These are phyloP conservation scores for Pleurotus salmoneostramineus DNA, from an alignment of 768 basidiomycete genomes.

Conservation along the genomic window DNA sequence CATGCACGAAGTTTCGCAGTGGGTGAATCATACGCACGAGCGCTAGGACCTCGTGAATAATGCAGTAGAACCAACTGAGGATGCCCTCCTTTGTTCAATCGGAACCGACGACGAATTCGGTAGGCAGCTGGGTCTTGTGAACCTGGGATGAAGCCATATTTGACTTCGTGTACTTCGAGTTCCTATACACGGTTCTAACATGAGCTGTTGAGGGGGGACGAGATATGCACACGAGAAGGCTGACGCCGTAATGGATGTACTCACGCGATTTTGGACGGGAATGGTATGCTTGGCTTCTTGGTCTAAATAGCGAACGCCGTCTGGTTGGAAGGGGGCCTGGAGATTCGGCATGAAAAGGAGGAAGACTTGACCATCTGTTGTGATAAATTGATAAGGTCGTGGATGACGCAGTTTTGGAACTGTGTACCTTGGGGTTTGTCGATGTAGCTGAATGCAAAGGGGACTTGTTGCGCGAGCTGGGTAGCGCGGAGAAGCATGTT, in stretches of 20 bases:
- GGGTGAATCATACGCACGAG: slow-evolving; percentile 44
- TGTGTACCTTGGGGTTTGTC: slow-evolving; percentile 71
- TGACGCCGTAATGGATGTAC: slow-evolving; percentile 18
- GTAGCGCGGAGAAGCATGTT: slow-evolving; percentile 61
- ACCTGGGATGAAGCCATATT: slow-evolving; percentile 74
- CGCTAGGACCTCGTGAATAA: slow-evolving; percentile 61
- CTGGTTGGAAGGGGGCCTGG: slow-evolving; percentile 60
- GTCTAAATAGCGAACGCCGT: slow-evolving; percentile 77
- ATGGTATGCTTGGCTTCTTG: slow-evolving; percentile 59
- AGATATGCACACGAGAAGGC: background rate
- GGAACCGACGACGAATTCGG: slow-evolving; percentile 67
- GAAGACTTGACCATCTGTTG: slow-evolving; percentile 58
- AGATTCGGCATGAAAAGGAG: slow-evolving; percentile 59
- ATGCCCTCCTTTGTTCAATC: slow-evolving; percentile 70
- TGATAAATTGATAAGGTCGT: background rate
- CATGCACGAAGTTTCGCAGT: background rate
- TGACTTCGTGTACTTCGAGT: slow-evolving; percentile 71
- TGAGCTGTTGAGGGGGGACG: slow-evolving; percentile 1
- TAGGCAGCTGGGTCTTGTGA: slow-evolving; percentile 58
- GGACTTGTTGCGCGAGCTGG: slow-evolving; percentile 48
- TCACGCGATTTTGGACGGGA: slow-evolving; percentile 49
- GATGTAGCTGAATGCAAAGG: slow-evolving; percentile 71
- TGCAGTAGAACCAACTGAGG: slow-evolving; percentile 73
- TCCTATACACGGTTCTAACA: slow-evolving; percentile 41
- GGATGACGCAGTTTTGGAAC: background rate